Conservation (phyloP, 1,284 basidiomycete genomes). For the Fomitopsis palustris region DNA sequence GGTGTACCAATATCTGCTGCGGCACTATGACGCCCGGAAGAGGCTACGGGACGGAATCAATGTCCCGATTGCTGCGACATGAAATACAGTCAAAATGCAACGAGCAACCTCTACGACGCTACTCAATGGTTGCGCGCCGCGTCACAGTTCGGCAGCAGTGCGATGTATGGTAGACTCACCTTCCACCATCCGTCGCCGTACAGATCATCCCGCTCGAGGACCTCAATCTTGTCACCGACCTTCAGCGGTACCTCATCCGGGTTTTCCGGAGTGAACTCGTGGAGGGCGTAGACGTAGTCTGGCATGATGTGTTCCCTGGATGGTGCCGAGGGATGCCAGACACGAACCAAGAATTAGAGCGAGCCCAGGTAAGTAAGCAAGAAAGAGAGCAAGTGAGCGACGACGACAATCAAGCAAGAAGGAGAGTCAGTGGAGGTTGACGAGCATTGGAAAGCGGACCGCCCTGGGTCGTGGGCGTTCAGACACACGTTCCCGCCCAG, state of each 20-base stretch:
- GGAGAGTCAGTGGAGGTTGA: background rate
- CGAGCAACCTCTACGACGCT: background rate
- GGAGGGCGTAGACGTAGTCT: constrained; percentile 73
- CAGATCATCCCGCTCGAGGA: constrained; percentile 91
- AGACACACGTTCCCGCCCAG: background rate
- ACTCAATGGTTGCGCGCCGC: background rate
- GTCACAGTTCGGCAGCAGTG: background rate
- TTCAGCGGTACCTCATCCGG: constrained; percentile 90
- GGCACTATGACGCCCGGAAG: background rate
- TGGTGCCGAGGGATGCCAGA: background rate
- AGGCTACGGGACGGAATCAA: background rate
- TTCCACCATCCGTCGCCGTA: constrained; percentile 99
- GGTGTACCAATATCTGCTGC: constrained; percentile 10
- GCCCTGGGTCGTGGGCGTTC: background rate
- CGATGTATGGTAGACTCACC: constrained; percentile 47
- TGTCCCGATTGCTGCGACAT: background rate
- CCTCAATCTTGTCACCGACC: constrained; percentile 84
- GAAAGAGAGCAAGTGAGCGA: background rate
- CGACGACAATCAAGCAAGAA: background rate
- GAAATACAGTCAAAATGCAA: constrained; percentile 2
- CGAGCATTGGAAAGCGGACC: background rate
- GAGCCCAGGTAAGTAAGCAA: background rate
- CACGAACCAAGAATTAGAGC: background rate
- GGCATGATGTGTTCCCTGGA: constrained; percentile 29
- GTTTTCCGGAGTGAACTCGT: constrained; percentile 89